Evolutionary conservation across 768 basidiomycete genomes (phyloP), one percentile per base, ranked within the genome.

Genomic region (Sistotremastrum niveocremeum): DNA sequence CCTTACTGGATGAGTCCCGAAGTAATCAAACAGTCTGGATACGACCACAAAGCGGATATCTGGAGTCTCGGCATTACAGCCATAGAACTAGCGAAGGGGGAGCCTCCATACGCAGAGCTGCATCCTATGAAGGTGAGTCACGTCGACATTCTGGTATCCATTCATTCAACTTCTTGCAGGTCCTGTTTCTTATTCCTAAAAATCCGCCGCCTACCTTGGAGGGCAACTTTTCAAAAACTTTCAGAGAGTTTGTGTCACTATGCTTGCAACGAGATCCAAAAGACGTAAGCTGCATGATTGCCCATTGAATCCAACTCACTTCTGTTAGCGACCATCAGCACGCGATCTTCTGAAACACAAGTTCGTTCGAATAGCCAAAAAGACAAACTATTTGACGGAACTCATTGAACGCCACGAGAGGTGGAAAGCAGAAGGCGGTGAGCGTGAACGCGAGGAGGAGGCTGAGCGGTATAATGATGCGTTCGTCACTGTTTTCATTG

Each of bases 1-100:
- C 94, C 94, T 3, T 99, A 98, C 60, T 99, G 95, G 95, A 99
- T 99, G 95, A 90, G 89, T 5, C 95, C 95, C 5, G 95, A 99
- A 60, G 93, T 98, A 28, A 99, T 99, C 69, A 98, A 98, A 62
- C 95, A 99, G 65, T 94, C 90, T 47, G 95, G 95, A 4, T 99
- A 99, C 64, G 95, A 98, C 57, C 85, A 93, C 61, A 98, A 97
- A 60, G 95, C 95, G 10, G 95, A 99, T 62, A 97, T 99, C 42
- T 99, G 95, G 95, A 89, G 85, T 62, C 66, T 99, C 51, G 95
- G 94, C 9, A 94, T 94, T 55, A 99, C 95, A 5, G 87, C 90
- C 32, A 97, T 98, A 53, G 95, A 99, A 61, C 71, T 99, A 55
- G 95, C 95, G 1, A 93, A 84, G 62, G 94, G 94, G 31, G 94